These are phyloP conservation scores for Iris macrosiphon DNA, from an alignment of 106 monocot genomes.

Conservation along the genomic window DNA sequence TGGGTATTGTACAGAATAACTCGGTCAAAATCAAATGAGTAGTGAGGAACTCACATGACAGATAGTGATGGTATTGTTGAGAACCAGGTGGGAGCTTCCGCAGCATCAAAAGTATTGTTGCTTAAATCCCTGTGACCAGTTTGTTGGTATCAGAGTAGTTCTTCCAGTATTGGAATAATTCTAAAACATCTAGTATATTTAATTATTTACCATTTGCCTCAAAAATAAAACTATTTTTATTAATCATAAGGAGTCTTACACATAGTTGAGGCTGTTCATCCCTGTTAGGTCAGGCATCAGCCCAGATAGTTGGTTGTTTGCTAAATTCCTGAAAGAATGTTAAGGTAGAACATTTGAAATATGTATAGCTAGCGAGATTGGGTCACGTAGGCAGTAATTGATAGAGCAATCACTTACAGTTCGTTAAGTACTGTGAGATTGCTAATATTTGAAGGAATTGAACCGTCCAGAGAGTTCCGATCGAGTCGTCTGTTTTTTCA, in stretches of 20 bases:
- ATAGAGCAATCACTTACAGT: constrained; percentile 50
- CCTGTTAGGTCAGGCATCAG: constrained; percentile 49
- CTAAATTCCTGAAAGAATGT: constrained; percentile 54
- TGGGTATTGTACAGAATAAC: no score
- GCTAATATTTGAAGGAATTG: constrained; percentile 55
- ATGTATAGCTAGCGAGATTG: neutral
- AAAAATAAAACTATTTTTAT: no score
- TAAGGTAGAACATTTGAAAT: neutral
- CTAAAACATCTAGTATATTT: neutral
- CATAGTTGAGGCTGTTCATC: constrained; percentile 44
- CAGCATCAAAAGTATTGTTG: constrained; percentile 62
- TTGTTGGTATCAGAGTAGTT: neutral
- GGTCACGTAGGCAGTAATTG: neutral
- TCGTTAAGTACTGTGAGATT: constrained; percentile 46
- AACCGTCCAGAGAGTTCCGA: constrained; percentile 46
- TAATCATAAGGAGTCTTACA: constrained; percentile 41
- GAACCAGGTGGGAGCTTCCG: constrained; percentile 16
- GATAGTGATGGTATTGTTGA: no score
- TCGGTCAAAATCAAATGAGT: no score
- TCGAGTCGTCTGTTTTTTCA: constrained; percentile 65
- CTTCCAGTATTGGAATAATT: neutral
- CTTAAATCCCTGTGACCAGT: constrained; percentile 65
- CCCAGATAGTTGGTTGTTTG: constrained; percentile 68
- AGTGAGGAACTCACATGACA: no score
- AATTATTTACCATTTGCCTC: no score